phyloP scores from a whole-genome alignment of 441 rosid species.

The Omphalea diandra region DNA sequence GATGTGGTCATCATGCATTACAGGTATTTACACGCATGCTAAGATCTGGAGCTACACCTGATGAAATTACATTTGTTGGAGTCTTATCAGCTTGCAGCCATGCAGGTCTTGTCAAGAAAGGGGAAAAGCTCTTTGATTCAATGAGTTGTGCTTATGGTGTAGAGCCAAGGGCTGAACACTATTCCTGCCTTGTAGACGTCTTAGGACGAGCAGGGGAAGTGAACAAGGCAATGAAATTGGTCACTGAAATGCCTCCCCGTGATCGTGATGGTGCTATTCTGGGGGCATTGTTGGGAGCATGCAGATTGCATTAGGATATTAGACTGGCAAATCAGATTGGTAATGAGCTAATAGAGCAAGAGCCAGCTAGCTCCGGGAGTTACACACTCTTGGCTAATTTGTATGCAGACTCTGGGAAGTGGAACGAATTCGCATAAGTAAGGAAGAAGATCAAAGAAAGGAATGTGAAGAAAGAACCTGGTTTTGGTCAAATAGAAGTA shows the following conservation, averaged over 20 bases:
- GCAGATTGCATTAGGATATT: slow-evolving; percentile 31
- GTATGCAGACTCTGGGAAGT: slow-evolving; percentile 35
- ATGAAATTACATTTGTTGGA: slow-evolving; percentile 39
- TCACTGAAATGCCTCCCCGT: slow-evolving; percentile 24
- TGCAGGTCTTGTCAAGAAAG: slow-evolving; percentile 37
- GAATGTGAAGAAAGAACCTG: slow-evolving; percentile 36
- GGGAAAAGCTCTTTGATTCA: slow-evolving; percentile 30
- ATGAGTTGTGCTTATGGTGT: slow-evolving; percentile 33
- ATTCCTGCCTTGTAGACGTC: slow-evolving; percentile 44
- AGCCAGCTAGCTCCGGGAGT: slow-evolving; percentile 31
- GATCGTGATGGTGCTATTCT: slow-evolving; percentile 36
- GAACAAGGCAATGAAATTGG: slow-evolving; percentile 30
- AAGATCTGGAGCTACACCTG: slow-evolving; percentile 33
- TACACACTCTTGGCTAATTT: slow-evolving; percentile 36
- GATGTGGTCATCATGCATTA: slow-evolving; percentile 31
- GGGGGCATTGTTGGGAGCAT: slow-evolving; percentile 41
- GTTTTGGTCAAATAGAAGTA: slow-evolving; percentile 40
- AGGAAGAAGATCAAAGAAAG: slow-evolving; percentile 43
- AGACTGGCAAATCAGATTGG: slow-evolving; percentile 30
- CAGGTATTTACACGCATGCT: slow-evolving; percentile 37
- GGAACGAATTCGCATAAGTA: slow-evolving; percentile 36
- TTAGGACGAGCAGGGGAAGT: slow-evolving; percentile 40
- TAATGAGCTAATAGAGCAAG: slow-evolving; percentile 31
- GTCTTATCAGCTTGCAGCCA: slow-evolving; percentile 42
- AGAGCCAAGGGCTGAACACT: slow-evolving; percentile 40